Evolutionary conservation across 805 yeast species (phyloP), one percentile per base, ranked within the genome.

Genomic region (Cyberlindnera nakhonratchasimensis): DNA sequence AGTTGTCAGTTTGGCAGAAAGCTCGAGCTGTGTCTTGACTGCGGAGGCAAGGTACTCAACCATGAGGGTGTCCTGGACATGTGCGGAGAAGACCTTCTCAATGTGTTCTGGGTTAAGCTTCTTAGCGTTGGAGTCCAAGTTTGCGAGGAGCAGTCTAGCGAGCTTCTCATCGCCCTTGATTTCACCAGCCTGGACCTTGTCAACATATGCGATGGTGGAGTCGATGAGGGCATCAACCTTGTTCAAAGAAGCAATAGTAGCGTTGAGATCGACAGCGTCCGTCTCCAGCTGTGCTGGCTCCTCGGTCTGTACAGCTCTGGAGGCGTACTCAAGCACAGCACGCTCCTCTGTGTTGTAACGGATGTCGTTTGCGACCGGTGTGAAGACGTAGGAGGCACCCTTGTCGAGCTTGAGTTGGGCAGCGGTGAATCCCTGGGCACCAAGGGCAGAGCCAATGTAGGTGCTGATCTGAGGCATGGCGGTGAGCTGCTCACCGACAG

Each of bases 1-100:
- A 26, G 82, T 78, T 36, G 87, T 80, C 56, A 86, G 73, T 62
- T 85, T 79, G 36, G 88, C 80, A 56, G 88, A 79, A 58, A 84
- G 71, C 61, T 84, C 90, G 50, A 86, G 74, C 68, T 88, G 96
- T 50, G 88, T 84, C 68, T 84, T 86, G 54, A 88, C 80, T 42
- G 93, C 85, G 52, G 82, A 79, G 43, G 95, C 82, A 64, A 88
- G 73, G 60, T 82, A 85, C 60, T 86, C 91, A 49, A 88, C 75
- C 79, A 87, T 77, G 47, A 85, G 71, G 32, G 87, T 80, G 56
- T 88, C 96, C 63, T 86, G 88, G 59, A 82, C 71, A 61, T 86
- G 89, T 28, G 76, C 72, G 59, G 77, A 79, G 71, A 86, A 79
- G 48, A 80, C 72, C 50, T 71, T 64, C 58, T 76, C 78, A 54